phyloP scores from a whole-genome alignment of 169 alveolate genomes.

The Besnoitia besnoiti region DNA sequence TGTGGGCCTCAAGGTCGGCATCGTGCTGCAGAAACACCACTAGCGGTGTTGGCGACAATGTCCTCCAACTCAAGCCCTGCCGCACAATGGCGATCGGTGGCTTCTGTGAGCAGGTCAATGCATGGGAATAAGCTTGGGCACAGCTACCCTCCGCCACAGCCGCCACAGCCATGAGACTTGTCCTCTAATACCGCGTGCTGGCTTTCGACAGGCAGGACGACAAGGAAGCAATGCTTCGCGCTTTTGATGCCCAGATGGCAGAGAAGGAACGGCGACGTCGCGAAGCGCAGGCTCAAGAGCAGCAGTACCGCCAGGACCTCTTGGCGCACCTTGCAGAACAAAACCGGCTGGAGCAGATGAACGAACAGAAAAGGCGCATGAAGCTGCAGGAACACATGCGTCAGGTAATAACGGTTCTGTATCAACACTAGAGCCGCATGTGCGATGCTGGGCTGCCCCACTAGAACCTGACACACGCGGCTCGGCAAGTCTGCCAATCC shows the following conservation, averaged over 20 bases:
- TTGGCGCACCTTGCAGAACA: conserved; percentile 86
- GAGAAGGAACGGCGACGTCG: conserved; percentile 72
- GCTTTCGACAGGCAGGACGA: conserved; percentile 50
- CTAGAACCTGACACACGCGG: neutral
- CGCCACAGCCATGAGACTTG: too few species aligned
- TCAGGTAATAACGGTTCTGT: conserved; percentile 73
- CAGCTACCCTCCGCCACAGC: too few species aligned
- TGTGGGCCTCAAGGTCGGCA: too few species aligned
- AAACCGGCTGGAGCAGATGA: conserved; percentile 83
- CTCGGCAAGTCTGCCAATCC: neutral
- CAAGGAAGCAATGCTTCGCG: conserved; percentile 41
- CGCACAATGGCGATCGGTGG: too few species aligned
- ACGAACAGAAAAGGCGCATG: conserved; percentile 82
- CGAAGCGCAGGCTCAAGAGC: conserved; percentile 81
- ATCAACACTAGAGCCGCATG: too few species aligned
- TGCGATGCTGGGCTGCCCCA: neutral
- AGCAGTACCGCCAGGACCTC: conserved; percentile 78
- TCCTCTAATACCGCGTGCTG: neutral
- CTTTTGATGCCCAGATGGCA: conserved; percentile 73
- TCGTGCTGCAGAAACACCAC: too few species aligned
- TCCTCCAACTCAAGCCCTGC: too few species aligned
- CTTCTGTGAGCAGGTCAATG: too few species aligned
- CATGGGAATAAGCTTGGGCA: too few species aligned
- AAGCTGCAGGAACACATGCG: conserved; percentile 84
- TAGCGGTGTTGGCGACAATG: too few species aligned